phyloP scores from a whole-genome alignment of 2,329 filamentous ascomycete species.

The Fusarium duplospermum region DNA sequence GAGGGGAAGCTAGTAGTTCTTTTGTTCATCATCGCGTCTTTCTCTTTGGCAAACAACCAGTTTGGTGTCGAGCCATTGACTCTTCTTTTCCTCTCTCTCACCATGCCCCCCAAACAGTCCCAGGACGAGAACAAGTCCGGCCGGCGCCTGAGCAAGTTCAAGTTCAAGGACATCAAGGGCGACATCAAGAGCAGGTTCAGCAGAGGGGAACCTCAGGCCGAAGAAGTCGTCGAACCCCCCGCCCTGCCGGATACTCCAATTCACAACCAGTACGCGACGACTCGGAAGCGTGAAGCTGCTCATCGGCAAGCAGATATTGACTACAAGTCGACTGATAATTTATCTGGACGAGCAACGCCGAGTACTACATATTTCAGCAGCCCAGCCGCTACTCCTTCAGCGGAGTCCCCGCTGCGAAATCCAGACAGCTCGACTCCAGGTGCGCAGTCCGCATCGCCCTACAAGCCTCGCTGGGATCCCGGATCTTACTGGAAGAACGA shows the following conservation, averaged over 20 bases:
- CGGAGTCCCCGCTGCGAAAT: neutral
- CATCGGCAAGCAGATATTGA: neutral
- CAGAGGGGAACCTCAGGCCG: neutral
- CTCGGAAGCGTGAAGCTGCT: neutral
- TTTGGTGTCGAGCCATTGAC: neutral
- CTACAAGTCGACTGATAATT: neutral
- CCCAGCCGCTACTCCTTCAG: neutral
- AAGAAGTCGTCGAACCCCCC: neutral
- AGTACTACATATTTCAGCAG: neutral
- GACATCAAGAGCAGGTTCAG: neutral
- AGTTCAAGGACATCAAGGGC: neutral
- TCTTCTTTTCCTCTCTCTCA: neutral
- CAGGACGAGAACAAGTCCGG: neutral
- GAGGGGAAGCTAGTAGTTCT: neutral
- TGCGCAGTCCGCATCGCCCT: neutral
- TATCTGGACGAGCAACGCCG: neutral
- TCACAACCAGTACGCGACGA: neutral
- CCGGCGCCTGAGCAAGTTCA: neutral
- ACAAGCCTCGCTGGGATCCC: neutral
- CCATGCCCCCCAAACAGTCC: neutral
- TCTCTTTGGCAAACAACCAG: neutral
- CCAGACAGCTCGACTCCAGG: neutral
- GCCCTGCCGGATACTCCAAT: neutral
- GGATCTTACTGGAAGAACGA: neutral
- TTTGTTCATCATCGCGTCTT: slow-evolving; percentile 6